These are phyloP conservation scores for Elsinoe batatas DNA, from an alignment of 2,329 filamentous ascomycete genomes.

Conservation along the genomic window DNA sequence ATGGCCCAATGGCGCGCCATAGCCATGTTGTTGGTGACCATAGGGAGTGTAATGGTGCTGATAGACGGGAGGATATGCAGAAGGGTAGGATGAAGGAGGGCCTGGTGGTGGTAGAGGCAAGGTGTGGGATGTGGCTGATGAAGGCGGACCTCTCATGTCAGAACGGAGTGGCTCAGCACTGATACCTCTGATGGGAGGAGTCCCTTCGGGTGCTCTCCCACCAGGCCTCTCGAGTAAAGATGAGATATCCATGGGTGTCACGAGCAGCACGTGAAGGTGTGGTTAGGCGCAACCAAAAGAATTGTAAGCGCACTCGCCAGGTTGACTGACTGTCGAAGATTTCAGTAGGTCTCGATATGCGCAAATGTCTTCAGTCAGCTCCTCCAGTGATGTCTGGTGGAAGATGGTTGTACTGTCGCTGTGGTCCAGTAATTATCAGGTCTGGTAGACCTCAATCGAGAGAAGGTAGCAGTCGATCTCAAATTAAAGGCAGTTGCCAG, in stretches of 20 bases:
- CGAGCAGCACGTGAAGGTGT: too few relatives aligned
- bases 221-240: conserved; percentile 69
- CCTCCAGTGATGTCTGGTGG: background rate
- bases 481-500: background rate
- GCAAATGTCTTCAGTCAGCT: background rate
- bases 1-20: conserved; percentile 14
- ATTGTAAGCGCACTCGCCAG: too few relatives aligned
- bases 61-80: conserved; percentile 9
- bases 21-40: conserved; percentile 9
- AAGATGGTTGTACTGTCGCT: background rate
- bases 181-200: conserved; percentile 17
- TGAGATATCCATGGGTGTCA: conserved; percentile 70
- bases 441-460: background rate
- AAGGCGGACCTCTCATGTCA: conserved; percentile 8
- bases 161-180: conserved; percentile 14
- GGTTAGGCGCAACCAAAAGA: too few relatives aligned
- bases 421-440: conserved; percentile 1
- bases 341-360: background rate
- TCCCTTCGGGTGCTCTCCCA: conserved; percentile 41
- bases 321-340: background rate
- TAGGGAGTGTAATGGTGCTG: conserved; percentile 14
- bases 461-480: background rate
- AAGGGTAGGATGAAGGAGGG: background rate
- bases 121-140: conserved; percentile 14
- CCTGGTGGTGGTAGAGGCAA: conserved; percentile 6